A percentile compares a stretch with the other conserved stretches of the same genome.
phyloP scores from a whole-genome alignment of 306 rosid genomes.

The Lathyrus aphaca region DNA sequence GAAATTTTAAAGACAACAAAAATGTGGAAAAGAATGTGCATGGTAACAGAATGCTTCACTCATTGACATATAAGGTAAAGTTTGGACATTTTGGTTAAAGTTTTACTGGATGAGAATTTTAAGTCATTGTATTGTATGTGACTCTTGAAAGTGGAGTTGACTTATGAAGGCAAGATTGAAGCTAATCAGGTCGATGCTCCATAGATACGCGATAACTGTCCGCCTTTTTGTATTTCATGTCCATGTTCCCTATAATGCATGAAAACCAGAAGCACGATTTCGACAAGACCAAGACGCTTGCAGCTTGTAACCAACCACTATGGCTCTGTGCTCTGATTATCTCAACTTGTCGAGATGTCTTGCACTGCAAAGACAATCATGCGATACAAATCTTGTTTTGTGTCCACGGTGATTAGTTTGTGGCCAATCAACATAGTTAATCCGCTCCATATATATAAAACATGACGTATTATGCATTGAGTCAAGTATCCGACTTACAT shows the following conservation, averaged over 20 bases:
- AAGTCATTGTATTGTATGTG: conserved; percentile 32
- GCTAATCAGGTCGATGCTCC: conserved; percentile 11
- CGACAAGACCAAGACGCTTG: conserved; percentile 20
- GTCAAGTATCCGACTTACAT: conserved; percentile 31
- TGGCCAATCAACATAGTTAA: conserved; percentile 7
- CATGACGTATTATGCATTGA: conserved; percentile 11
- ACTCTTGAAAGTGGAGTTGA: conserved; percentile 16
- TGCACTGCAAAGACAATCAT: conserved; percentile 30
- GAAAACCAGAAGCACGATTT: conserved; percentile 37
- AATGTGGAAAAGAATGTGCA: background rate
- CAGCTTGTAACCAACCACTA: conserved; percentile 25
- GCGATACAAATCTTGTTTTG: conserved; percentile 38
- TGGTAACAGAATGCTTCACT: conserved; percentile 24
- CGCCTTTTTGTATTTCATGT: conserved; percentile 18
- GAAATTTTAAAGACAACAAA: conserved; percentile 4
- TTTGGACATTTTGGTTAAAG: conserved; percentile 12
- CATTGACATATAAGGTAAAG: conserved; percentile 12
- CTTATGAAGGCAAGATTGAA: conserved; percentile 26
- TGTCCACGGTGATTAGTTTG: conserved; percentile 8
- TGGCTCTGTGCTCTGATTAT: conserved; percentile 20
- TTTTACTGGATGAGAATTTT: conserved; percentile 3
- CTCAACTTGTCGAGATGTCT: conserved; percentile 34
- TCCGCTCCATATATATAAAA: conserved; percentile 13
- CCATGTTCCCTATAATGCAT: conserved; percentile 13
- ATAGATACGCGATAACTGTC: background rate